Evolutionary conservation across 2,329 filamentous ascomycete genomes (phyloP).

Genomic region (Aspergillus sclerotialis): DNA sequence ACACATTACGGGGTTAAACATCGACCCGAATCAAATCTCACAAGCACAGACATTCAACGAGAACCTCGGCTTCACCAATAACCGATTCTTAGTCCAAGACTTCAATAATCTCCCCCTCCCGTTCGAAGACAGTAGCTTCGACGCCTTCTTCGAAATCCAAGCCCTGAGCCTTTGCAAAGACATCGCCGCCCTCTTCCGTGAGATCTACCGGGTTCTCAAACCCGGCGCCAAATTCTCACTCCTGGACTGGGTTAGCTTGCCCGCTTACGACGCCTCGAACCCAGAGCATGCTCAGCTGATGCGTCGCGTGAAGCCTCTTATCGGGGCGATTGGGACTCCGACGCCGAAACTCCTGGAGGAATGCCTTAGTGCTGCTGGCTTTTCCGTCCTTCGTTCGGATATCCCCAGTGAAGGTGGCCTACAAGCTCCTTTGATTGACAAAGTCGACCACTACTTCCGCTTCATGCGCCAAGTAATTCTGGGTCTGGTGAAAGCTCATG

Average conservation of each 20-base stretch:
- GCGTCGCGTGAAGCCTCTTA: constrained; percentile 49
- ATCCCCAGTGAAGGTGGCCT: constrained; percentile 47
- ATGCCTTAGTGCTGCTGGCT: constrained; percentile 43
- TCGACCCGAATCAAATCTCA: constrained; percentile 47
- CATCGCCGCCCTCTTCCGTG: constrained; percentile 39
- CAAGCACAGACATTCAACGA: constrained; percentile 42
- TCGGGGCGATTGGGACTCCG: constrained; percentile 50
- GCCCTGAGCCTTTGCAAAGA: constrained; percentile 50
- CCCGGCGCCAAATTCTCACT: constrained; percentile 46
- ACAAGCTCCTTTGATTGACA: constrained; percentile 48
- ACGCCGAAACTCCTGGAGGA: constrained; percentile 43
- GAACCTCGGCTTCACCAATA: constrained; percentile 39
- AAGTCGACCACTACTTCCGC: constrained; percentile 49
- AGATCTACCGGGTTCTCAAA: constrained; percentile 45
- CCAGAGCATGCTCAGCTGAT: constrained; percentile 45
- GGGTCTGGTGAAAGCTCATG: constrained; percentile 40
- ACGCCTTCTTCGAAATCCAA: constrained; percentile 53
- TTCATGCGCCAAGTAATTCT: constrained; percentile 44
- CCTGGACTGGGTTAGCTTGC: constrained; percentile 49
- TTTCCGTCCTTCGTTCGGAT: constrained; percentile 42
- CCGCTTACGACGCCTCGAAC: constrained; percentile 42
- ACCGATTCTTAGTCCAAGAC: constrained; percentile 43
- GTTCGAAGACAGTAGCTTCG: constrained; percentile 44
- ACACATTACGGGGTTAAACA: constrained; percentile 47
- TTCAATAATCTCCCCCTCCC: constrained; percentile 48